Base-by-base conservation (phyloP, 2,329 filamentous ascomycete species). In the Colletotrichum costaricense region DNA sequence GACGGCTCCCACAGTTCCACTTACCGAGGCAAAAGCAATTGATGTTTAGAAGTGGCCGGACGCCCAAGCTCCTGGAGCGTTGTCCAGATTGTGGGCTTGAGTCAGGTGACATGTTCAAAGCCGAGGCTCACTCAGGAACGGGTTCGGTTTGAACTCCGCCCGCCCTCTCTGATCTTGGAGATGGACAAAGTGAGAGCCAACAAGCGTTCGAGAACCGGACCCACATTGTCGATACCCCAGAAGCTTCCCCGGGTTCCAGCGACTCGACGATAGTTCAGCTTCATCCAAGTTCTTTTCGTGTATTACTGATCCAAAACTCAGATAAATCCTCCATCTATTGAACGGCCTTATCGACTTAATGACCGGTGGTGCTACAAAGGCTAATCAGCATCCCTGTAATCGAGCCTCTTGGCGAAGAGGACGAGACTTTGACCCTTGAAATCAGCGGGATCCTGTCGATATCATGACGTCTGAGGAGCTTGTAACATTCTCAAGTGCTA, bases 401-500 rank as follows among this genome's bases (percentile, higher is more conserved):
- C 5, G 42, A 49, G 19, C 9, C 19, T 49, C 42, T 22, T 49
- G 42, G 42, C 19, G 42, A 49, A 49, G 42, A 19, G 19, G 42
- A 22, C 19, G 8, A 22, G 7, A n/a, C 42, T 49, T 49, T 49
- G 16, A 22, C 42, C 19, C 19, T 49, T n/a, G 8, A 19, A 9
- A n/a, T 4, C 42, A 22, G 42, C 19, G n/a, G 16, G 7, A 49
- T 49, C 24, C 12, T 22, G 22, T 42, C 6, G 4, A n/a, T 35
- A 7, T 1, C 5, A 73, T 73, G 71, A 26, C 55, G 11, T 52
- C 67, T n/a, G 33, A 66, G 9, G 55, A 60, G 35, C 46, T 74
- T 3, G 63, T 76, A 5, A 75, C 76, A 5, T 78, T 79, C 42
- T 63, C 73, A 3, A 67, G 76, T 55, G 79, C 79, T 3, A 77